Evolutionary conservation across 495 filamentous ascomycete genomes (phyloP).

Genomic region (Aspergillus panamensis): DNA sequence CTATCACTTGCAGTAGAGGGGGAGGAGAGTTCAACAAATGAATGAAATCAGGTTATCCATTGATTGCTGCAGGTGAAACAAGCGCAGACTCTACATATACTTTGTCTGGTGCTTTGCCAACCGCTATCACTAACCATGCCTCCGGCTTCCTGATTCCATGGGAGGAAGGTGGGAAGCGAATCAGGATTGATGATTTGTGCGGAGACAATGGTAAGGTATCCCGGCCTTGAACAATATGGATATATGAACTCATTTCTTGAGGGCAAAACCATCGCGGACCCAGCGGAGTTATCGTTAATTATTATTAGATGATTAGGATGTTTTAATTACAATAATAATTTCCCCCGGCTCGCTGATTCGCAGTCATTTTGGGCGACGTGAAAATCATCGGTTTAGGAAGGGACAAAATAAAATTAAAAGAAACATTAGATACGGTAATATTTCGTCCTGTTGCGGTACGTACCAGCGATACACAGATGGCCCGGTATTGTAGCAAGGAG

Average conservation of each 20-base stretch:
- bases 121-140: neutral
- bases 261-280: too few species aligned
- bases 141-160: neutral
- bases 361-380: neutral
- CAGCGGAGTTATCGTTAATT: too few species aligned
- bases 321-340: neutral
- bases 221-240: too few species aligned
- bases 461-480: conserved; percentile 5
- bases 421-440: conserved; percentile 2
- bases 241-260: too few species aligned
- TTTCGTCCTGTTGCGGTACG: conserved; percentile 5
- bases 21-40: neutral
- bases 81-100: neutral
- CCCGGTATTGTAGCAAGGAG: conserved; percentile 21
- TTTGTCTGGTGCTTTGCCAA: neutral
- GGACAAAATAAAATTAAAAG: conserved; percentile 4
- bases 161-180: too few species aligned
- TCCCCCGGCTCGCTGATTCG: neutral
- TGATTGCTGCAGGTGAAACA: conserved; percentile 1
- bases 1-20: neutral
- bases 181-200: too few species aligned
- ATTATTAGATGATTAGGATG: neutral
- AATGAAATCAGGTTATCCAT: neutral
- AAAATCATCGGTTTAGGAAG: neutral
- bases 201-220: too few species aligned